phyloP scores from a whole-genome alignment of 805 yeast genomes.

The Hanseniaspora mollemarum region DNA sequence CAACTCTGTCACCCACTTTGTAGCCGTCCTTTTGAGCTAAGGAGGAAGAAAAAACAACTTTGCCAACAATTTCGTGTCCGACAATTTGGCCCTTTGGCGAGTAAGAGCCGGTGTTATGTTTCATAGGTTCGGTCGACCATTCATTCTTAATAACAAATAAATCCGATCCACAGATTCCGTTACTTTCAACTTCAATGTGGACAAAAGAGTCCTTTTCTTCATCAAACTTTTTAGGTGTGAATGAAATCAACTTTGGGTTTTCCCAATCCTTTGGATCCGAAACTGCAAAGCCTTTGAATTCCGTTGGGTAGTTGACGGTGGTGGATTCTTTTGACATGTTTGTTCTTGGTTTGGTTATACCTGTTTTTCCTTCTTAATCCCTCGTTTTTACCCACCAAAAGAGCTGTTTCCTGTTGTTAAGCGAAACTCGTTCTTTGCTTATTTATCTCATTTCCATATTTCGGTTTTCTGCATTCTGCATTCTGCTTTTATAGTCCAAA shows the following conservation, averaged over 20 bases:
- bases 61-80: slow-evolving; percentile 28
- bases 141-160: slow-evolving; percentile 35
- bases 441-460: too few species aligned
- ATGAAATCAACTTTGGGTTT: slow-evolving; percentile 40
- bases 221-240: slow-evolving; percentile 37
- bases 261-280: slow-evolving; percentile 40
- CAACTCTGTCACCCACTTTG: slow-evolving; percentile 40
- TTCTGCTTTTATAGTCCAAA: too few species aligned
- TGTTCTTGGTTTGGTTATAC: not conserved
- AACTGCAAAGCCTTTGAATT: slow-evolving; percentile 49
- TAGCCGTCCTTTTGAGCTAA: slow-evolving; percentile 29
- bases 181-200: slow-evolving; percentile 44
- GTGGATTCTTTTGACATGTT: slow-evolving; percentile 16
- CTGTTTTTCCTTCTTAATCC: too few species aligned
- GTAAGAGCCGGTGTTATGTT: slow-evolving; percentile 23
- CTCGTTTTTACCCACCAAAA: too few species aligned
- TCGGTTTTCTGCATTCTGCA: too few species aligned
- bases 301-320: slow-evolving; percentile 37
- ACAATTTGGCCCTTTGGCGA: slow-evolving; percentile 28
- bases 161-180: slow-evolving; percentile 57
- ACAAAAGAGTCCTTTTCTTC: slow-evolving; percentile 31
- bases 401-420: too few species aligned
- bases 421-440: too few species aligned
- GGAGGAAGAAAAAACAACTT: slow-evolving; percentile 23
- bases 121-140: slow-evolving; percentile 36